Percentiles rank a stretch among this genome's conserved stretches.
These are phyloP conservation scores for Chalciporus chontae DNA, from an alignment of 768 basidiomycete species.

Conservation along the genomic window DNA sequence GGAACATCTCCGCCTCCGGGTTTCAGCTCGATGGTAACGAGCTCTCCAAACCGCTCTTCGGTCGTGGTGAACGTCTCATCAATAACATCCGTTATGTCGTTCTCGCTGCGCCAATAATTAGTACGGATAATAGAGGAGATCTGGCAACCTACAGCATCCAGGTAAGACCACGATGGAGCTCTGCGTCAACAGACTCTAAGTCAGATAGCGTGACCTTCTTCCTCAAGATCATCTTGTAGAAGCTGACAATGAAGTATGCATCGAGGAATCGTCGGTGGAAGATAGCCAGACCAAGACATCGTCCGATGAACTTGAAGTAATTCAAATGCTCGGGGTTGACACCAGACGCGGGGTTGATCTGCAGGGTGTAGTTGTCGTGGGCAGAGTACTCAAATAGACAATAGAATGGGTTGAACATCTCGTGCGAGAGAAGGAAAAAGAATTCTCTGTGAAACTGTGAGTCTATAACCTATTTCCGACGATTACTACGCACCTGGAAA, in stretches of 20 bases:
- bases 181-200: constrained; percentile 94
- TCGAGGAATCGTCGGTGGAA: constrained; percentile 99
- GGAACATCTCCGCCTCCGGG: constrained; percentile 80
- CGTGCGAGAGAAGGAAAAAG: constrained; percentile 99
- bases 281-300: constrained; percentile 91
- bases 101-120: constrained; percentile 57
- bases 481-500: constrained; percentile 69
- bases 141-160: constrained; percentile 89
- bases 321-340: constrained; percentile 99
- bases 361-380: constrained; percentile 99
- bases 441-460: constrained; percentile 70
- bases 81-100: constrained; percentile 97
- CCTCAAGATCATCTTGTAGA: constrained; percentile 99
- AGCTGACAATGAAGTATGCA: constrained; percentile 98
- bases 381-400: constrained; percentile 99
- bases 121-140: background rate
- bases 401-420: constrained; percentile 99
- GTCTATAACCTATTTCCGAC: background rate
- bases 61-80: constrained; percentile 97
- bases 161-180: constrained; percentile 89
- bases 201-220: constrained; percentile 95
- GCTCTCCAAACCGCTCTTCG: constrained; percentile 97
- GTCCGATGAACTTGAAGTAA: constrained; percentile 99
- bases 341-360: constrained; percentile 97
- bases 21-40: constrained; percentile 95